phyloP scores from a whole-genome alignment of 1,284 basidiomycete genomes.

The Fomitiporia mediterranea region DNA sequence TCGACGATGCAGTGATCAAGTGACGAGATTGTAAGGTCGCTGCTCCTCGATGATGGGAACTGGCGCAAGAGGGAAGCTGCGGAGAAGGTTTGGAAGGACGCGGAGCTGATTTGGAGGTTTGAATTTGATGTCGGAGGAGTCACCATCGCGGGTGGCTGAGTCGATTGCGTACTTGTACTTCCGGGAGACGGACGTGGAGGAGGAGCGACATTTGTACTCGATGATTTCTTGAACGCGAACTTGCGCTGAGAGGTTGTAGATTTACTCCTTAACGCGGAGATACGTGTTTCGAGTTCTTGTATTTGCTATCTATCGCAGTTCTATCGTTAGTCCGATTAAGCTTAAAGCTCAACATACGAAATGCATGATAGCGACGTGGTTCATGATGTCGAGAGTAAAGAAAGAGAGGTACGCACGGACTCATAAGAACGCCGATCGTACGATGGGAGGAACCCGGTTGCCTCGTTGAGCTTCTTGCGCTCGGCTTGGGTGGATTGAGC shows the following conservation, averaged over 20 bases:
- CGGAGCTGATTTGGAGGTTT: constrained; percentile 37
- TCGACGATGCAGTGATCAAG: constrained; percentile 66
- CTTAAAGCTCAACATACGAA: neutral
- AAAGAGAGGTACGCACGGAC: constrained; percentile 41
- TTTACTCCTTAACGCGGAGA: constrained; percentile 43
- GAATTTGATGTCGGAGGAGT: constrained; percentile 21
- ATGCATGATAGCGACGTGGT: neutral
- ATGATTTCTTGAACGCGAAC: constrained; percentile 64
- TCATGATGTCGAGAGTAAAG: neutral
- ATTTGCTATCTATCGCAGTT: constrained; percentile 44
- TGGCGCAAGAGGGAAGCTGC: constrained; percentile 27
- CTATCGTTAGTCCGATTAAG: neutral
- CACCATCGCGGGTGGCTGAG: neutral
- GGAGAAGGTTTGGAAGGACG: constrained; percentile 39
- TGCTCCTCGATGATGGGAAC: constrained; percentile 25
- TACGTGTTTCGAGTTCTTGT: constrained; percentile 46
- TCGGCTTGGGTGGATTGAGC: constrained; percentile 46
- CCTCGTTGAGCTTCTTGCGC: constrained; percentile 55
- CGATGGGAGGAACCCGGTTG: constrained; percentile 55
- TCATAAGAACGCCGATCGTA: constrained; percentile 75
- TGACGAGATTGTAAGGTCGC: constrained; percentile 55
- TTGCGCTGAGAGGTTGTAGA: constrained; percentile 43
- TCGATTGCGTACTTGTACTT: neutral
- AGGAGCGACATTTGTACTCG: constrained; percentile 22
- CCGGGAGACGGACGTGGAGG: neutral